Evolutionary conservation across 306 rosid species (phyloP), one percentile per base, ranked within the genome.

Genomic region (Vigna angularis): DNA sequence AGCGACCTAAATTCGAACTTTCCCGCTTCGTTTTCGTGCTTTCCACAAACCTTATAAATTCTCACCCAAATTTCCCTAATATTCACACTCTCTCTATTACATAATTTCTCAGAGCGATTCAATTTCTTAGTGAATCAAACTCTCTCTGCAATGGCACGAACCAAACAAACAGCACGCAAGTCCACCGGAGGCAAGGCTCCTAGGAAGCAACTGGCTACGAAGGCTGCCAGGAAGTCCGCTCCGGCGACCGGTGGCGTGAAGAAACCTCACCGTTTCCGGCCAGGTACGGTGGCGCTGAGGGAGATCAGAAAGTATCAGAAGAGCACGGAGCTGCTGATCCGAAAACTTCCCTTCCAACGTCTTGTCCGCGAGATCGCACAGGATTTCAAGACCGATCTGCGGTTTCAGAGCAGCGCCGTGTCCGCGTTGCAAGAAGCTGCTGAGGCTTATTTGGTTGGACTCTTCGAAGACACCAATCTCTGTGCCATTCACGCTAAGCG

Each of bases 131-230:
- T 5, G 45, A 40, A 9, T 40, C 11, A 40, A 40, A 5, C 45
- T 7, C 2, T 1, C 45, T 7, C 45, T 7, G 3, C 45, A 1
- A 40, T 56, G 63, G 63, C 63, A 10, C 34, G 63, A 56, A 56
- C 34, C 7, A 56, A 56, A 1, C 63, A 56, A 22, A 56, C 63
- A 2, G 63, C 63, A 0, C 32, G 63, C 15, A 56, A 56, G 8
- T 56, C 63, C 7, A 56, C 63, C 34, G 63, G 63, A 9, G 63
- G 63, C 34, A 56, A 56, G 63, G 63, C 63, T 10, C 63, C 63
- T 6, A 10, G 63, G 16, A 56, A 56, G 63, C 63, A 56, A 30
- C 34, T 56, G 6, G 63, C 63, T 1, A 56, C 63, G 0, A 56
- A 56, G 13, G 63, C 63, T 3, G 63, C 63, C 1, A 22, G 63